These are phyloP conservation scores for Cryptococcus maquisensis DNA, from an alignment of 1,284 basidiomycete species.

Conservation along the genomic window DNA sequence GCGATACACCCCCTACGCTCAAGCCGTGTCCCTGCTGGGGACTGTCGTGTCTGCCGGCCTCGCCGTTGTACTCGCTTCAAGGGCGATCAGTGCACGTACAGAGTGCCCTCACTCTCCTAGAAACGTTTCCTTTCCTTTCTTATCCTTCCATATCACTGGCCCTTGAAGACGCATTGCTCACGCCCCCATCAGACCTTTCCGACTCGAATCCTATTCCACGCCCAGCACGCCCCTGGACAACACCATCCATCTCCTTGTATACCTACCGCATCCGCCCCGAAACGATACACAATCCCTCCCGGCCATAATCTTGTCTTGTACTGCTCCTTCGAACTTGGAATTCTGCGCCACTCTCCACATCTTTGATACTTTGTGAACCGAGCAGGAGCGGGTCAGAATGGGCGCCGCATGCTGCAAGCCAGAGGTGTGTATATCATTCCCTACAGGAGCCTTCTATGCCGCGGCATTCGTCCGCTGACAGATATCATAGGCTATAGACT, in stretches of 20 bases:
- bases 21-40: too few species aligned
- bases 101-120: too few species aligned
- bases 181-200: not conserved
- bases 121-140: too few species aligned
- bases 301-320: too few species aligned
- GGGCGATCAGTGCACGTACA: too few species aligned
- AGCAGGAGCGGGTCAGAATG: slow-evolving; percentile 33
- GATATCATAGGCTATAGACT: slow-evolving; percentile 78
- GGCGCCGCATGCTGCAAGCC: slow-evolving; percentile 55
- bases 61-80: too few species aligned
- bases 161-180: not conserved
- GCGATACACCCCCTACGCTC: too few species aligned
- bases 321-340: too few species aligned
- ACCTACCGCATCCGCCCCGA: not conserved
- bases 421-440: slow-evolving; percentile 44
- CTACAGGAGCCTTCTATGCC: not conserved
- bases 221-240: not conserved
- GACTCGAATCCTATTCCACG: not conserved
- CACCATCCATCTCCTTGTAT: not conserved
- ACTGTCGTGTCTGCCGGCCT: too few species aligned
- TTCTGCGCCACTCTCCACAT: not conserved
- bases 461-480: not conserved
- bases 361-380: not conserved
- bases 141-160: too few species aligned
- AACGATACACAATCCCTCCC: too few species aligned